Base-by-base conservation (phyloP, 345 rosid species). In the Gossypium stocksii region DNA sequence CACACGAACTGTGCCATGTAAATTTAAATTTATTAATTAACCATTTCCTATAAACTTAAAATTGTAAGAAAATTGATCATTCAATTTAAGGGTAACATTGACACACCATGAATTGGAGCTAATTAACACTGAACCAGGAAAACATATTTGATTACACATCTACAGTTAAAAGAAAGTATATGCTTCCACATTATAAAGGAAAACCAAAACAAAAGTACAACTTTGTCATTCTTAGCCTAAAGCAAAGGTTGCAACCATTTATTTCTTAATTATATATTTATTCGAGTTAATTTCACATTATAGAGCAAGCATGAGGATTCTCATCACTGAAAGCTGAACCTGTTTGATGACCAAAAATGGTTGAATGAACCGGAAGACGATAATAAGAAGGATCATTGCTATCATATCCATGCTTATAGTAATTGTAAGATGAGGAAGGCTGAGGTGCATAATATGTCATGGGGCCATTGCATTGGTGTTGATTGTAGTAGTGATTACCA, bases 321-420 rank as follows among this genome's bases (percentile, higher is more conserved):
- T 94, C 97, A 64, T 94, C 98, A 70, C 97, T 92, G 70, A 94
- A 90, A 46, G 87, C 79, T 0, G 93, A 77, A 56, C 88, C 90
- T 13, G 93, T 77, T 22, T 88, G 97, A 64, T 87, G 85, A 22
- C 76, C 74, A 44, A 90, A 90, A 49, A 86, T 77, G 57, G 84
- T 82, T 14, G 97, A 79, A 19, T 82, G 87, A 27, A 77, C 81
- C 0, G 86, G 83, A 23, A 85, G 85, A 29, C 73, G 74, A 73
- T 87, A 85, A 75, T 93, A 80, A 10, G 81, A 76, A 34, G 79
- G 81, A 59, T 83, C 85, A 22, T 66, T 82, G 80, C 76, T 85
- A 61, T 88, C 91, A 41, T 89, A 90, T 13, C 97, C 97, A 72
- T 94, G 97, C 81, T 89, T 94, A 84, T 87, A 87, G 79, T 89